Evolutionary conservation across 176 grass and related monocot genomes (phyloP).

Genomic region (Leersia perrieri): DNA sequence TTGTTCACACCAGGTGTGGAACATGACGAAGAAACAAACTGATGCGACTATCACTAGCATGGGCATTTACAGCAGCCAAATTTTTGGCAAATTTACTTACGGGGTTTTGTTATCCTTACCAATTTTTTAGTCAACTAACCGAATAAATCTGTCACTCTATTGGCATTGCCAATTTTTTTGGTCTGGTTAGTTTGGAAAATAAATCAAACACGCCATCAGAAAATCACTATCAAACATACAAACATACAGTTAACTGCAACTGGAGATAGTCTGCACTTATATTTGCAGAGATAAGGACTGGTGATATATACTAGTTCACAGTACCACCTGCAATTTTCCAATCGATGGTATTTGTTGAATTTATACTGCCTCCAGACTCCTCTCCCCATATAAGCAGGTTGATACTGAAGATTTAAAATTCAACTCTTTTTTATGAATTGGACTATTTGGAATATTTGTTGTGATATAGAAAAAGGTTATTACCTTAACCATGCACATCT

Average conservation of each 20-base stretch:
- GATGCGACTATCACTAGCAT: conserved; percentile 1
- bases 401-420: background rate
- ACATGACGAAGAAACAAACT: background rate
- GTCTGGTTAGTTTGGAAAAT: background rate
- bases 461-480: conserved; percentile 8
- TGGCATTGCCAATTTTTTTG: background rate
- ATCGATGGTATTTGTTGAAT: background rate
- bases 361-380: conserved; percentile 6
- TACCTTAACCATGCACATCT: conserved; percentile 11
- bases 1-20: background rate
- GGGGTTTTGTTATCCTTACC: background rate
- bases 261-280: conserved; percentile 15
- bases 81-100: background rate
- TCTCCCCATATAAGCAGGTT: conserved; percentile 11
- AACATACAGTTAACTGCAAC: conserved; percentile 9
- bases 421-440: background rate
- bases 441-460: conserved; percentile 1
- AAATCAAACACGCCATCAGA: background rate
- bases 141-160: background rate
- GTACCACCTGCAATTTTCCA: background rate
- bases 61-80: background rate
- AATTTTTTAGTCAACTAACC: too few relatives aligned
- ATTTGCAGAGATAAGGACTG: conserved; percentile 12
- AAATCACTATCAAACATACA: background rate
- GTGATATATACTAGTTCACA: conserved; percentile 1